Base-by-base conservation (phyloP, 352 stramenopile species). In the Phytophthora citricola region DNA sequence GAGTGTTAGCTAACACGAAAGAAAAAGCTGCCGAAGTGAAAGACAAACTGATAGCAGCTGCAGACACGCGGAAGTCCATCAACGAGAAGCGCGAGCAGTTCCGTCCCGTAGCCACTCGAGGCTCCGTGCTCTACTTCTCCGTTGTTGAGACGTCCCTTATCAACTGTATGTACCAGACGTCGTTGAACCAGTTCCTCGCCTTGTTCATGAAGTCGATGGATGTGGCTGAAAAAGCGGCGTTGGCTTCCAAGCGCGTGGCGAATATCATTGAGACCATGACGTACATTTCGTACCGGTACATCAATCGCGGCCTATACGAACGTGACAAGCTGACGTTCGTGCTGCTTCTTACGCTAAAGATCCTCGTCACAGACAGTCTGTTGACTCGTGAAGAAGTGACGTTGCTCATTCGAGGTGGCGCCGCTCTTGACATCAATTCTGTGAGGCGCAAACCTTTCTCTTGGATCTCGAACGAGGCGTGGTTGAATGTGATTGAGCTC, bases 231-330 rank as follows among this genome's bases (percentile, higher is more conserved):
- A 98, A 98, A 70, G 97, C 96, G 5, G 89, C 93, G n/a, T 64
- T 99, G n/a, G 97, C 97, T 26, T 98, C 93, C 40, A 99, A 99
- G 74, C 88, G 97, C 26, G 97, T 99, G 17, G 86, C 93, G 24
- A 99, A 99, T 69, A 99, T 99, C 68, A 99, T 99, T 71, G 96
- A 99, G 50, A 98, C 93, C 24, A 98, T 99, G 97, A 99, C 97
- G 26, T 99, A 99, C 76, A 95, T 98, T 71, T 97, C 95, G 56
- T 99, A 99, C 76, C 94, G 97, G 17, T 99, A 99, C 82, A 97
- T 99, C 68, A 99, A 99, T 65, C 94, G 97, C 36, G 97, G 97
- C 0, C 76, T 99, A 2, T 99, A 99, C 73, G 97, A 99, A 64
- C 87, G 95, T 65, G 95, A 99, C 80, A 99, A 99, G 80, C 83